These are phyloP conservation scores for Lipomyces yamadae DNA, from an alignment of 805 yeast species.

Conservation along the genomic window DNA sequence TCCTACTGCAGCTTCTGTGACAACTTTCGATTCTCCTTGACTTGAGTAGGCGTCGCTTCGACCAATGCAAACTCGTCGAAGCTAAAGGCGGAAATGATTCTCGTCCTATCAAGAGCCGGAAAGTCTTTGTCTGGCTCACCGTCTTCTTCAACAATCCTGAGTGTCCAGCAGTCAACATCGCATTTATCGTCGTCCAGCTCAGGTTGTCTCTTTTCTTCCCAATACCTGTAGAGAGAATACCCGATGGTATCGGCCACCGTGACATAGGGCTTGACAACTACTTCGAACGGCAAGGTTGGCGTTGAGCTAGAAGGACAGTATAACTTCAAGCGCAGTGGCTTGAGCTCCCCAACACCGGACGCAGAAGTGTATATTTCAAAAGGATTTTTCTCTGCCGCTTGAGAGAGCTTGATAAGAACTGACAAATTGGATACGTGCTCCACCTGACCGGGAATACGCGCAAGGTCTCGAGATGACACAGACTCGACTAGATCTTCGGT, in stretches of 20 bases:
- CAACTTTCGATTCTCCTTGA: slow-evolving; percentile 51
- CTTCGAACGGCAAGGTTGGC: slow-evolving; percentile 45
- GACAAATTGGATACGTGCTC: slow-evolving; percentile 37
- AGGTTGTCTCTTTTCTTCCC: slow-evolving; percentile 42
- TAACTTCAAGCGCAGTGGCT: slow-evolving; percentile 44
- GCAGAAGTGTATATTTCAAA: slow-evolving; percentile 46
- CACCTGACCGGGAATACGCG: slow-evolving; percentile 10
- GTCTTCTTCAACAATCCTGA: slow-evolving; percentile 89
- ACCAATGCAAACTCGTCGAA: slow-evolving; percentile 83
- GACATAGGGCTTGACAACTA: slow-evolving; percentile 47
- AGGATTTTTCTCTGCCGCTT: slow-evolving; percentile 44
- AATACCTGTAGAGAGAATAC: slow-evolving; percentile 50
- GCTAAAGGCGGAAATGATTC: slow-evolving; percentile 71
- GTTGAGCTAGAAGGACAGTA: slow-evolving; percentile 45
- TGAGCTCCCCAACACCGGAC: slow-evolving; percentile 46
- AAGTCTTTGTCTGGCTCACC: slow-evolving; percentile 89
- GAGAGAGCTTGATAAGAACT: slow-evolving; percentile 42
- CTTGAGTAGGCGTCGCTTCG: slow-evolving; percentile 51
- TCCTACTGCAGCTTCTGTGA: not conserved
- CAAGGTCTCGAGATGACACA: slow-evolving; percentile 13
- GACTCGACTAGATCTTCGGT: not conserved
- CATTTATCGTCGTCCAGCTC: slow-evolving; percentile 40
- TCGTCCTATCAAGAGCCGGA: slow-evolving; percentile 78
- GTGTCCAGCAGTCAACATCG: slow-evolving; percentile 73
- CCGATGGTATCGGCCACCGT: slow-evolving; percentile 63